Evolutionary conservation across 441 rosid species (phyloP).

Genomic region (Pelargonium cotyledonis): DNA sequence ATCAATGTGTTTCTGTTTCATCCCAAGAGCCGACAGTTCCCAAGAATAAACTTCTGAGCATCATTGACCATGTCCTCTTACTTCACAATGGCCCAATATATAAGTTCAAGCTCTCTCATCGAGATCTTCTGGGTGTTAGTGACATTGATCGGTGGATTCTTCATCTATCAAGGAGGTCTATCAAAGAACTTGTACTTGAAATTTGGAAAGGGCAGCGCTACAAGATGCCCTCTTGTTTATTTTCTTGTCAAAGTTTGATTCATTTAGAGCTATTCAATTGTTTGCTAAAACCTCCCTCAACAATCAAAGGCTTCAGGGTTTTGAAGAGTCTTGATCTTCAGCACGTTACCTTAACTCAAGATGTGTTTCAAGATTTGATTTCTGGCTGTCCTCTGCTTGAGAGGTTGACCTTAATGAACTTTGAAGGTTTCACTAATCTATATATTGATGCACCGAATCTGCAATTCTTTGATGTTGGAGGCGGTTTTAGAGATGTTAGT

Average conservation of each 20-base stretch:
- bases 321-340: conserved; percentile 74
- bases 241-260: conserved; percentile 39
- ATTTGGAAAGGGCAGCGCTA: conserved; percentile 70
- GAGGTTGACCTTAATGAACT: conserved; percentile 67
- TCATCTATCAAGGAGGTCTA: conserved; percentile 44
- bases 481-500: conserved; percentile 49
- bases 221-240: conserved; percentile 54
- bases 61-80: conserved; percentile 59
- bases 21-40: conserved; percentile 46
- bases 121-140: conserved; percentile 53
- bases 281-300: conserved; percentile 49
- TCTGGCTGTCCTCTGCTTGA: conserved; percentile 52
- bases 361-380: conserved; percentile 50
- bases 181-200: conserved; percentile 59
- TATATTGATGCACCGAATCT: conserved; percentile 56
- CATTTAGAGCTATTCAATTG: conserved; percentile 72
- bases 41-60: conserved; percentile 47
- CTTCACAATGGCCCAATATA: conserved; percentile 51
- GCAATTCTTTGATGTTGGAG: conserved; percentile 61
- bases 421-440: conserved; percentile 57
- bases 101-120: conserved; percentile 68
- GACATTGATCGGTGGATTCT: conserved; percentile 74
- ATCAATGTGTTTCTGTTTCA: conserved; percentile 33
- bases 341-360: conserved; percentile 52
- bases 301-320: conserved; percentile 49